Evolutionary conservation across 2,329 filamentous ascomycete genomes (phyloP), one percentile per base, ranked within the genome.

Genomic region (Orbilia oligospora): DNA sequence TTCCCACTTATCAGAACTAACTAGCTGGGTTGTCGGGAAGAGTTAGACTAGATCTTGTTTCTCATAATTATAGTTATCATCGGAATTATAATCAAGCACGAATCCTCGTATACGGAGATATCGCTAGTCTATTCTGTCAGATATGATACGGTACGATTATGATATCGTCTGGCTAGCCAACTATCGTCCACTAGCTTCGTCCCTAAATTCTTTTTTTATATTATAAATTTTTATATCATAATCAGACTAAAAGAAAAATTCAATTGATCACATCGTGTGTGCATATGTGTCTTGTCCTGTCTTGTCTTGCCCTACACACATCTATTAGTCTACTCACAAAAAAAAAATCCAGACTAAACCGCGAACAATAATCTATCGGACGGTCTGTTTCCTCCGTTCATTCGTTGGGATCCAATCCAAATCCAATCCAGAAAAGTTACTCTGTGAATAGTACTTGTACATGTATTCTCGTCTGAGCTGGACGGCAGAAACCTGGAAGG

Each of bases 271-370:
- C 30, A 36, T 38, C 53, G 53, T 61, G 33, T 58, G 56, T 24
- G 56, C 20, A 12, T 55, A 51, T 58, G n/a, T n/a, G n/a, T n/a
- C n/a, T n/a, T n/a, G n/a, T n/a, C n/a, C n/a, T n/a, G 70, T 73
- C 70, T 73, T 58, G 70, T 73, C 70, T 73, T 61, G 61, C 70
- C 70, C 70, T 73, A 61, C 61, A 64, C 61, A 64, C 22, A 24
- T 12, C 20, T 14, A 71, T 5, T 44, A 18, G 27, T 30, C 27
- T 30, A 30, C 27, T 30, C 6, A 30, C 27, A 6, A 30, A n/a
- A n/a, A n/a, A n/a, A 6, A 44, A 44, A 38, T 38, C 18, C 30
- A 20, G 10, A 20, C 56, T 44, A 61, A n/a, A 4, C 8, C 33
- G 27, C 56, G 27, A 38, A 27, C 56, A 24, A 44, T 27, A n/a